phyloP scores from a whole-genome alignment of 2,329 filamentous ascomycete genomes.

The Delphinella strobiligena region DNA sequence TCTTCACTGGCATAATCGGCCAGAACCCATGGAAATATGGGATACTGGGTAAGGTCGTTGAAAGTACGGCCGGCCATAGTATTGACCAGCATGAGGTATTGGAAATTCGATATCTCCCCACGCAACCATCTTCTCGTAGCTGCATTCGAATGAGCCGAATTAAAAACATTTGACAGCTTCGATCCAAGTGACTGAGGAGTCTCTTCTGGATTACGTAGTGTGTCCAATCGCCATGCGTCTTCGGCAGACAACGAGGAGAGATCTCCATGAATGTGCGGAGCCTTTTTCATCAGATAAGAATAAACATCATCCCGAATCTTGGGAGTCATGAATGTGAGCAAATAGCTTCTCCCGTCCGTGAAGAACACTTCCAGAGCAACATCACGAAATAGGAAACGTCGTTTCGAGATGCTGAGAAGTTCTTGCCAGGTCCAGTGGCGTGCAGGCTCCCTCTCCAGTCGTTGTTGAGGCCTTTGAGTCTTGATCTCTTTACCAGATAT shows the following conservation, averaged over 20 bases:
- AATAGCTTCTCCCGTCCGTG: slow-evolving; percentile 87
- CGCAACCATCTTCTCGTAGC: slow-evolving; percentile 82
- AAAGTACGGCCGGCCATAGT: slow-evolving; percentile 95
- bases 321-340: slow-evolving; percentile 72
- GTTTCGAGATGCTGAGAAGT: slow-evolving; percentile 89
- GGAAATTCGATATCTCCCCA: slow-evolving; percentile 95
- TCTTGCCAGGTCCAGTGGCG: slow-evolving; percentile 91
- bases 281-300: slow-evolving; percentile 61
- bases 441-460: slow-evolving; percentile 52
- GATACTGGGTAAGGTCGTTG: slow-evolving; percentile 96
- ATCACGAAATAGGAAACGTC: slow-evolving; percentile 87
- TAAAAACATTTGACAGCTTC: slow-evolving; percentile 87
- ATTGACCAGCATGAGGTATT: slow-evolving; percentile 97
- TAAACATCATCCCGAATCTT: slow-evolving; percentile 68
- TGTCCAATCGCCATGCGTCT: slow-evolving; percentile 84
- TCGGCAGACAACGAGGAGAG: slow-evolving; percentile 58
- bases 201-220: slow-evolving; percentile 57
- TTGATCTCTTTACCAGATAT: slow-evolving; percentile 66
- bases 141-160: slow-evolving; percentile 67
- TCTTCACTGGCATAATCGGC: slow-evolving; percentile 94
- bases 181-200: slow-evolving; percentile 61
- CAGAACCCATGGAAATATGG: slow-evolving; percentile 93
- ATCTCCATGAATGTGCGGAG: slow-evolving; percentile 53
- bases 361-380: slow-evolving; percentile 98
- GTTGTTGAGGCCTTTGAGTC: slow-evolving; percentile 37